Percentiles rank a stretch among this genome's conserved stretches.
Evolutionary conservation across 1,139 yeast genomes (phyloP).

Genomic region (Suhomyces chickasaworum): DNA sequence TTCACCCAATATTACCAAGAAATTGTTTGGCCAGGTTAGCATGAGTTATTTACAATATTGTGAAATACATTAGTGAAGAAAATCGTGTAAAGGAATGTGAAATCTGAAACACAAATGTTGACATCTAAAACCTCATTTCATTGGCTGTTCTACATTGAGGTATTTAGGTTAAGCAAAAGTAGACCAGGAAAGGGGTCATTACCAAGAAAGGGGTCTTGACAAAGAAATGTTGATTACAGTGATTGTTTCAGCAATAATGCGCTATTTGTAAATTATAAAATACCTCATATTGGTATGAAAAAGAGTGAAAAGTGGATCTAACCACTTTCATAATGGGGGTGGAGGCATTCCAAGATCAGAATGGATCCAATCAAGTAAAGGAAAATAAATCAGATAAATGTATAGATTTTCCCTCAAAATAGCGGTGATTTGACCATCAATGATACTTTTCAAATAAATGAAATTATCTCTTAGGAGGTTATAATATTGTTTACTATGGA

Average conservation of each 20-base stretch:
- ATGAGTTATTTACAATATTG: too few relatives aligned
- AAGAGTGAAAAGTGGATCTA: too few relatives aligned
- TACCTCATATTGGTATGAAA: conserved; percentile 5
- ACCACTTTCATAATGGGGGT: too few relatives aligned
- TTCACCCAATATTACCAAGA: too few relatives aligned
- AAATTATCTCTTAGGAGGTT: conserved; percentile 16
- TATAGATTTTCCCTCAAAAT: conserved; percentile 11
- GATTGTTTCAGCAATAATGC: conserved; percentile 1
- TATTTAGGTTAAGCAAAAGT: too few relatives aligned
- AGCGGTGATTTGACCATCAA: conserved; percentile 14
- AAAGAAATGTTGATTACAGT: too few relatives aligned
- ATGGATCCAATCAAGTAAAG: conserved; percentile 36
- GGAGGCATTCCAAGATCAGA: conserved; percentile 26
- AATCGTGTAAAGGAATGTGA: too few relatives aligned
- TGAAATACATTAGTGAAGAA: too few relatives aligned
- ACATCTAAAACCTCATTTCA: too few relatives aligned
- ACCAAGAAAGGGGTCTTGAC: too few relatives aligned
- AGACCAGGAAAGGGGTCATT: too few relatives aligned
- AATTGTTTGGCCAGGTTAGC: neutral
- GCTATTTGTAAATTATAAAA: neutral
- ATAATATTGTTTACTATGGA: neutral
- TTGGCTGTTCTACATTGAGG: neutral
- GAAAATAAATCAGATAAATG: conserved; percentile 29
- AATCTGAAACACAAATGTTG: too few relatives aligned
- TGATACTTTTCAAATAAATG: conserved; percentile 12